Percentiles rank a stretch among this genome's conserved stretches.
Conservation (phyloP, 306 rosid genomes). For the Ormosia semicastrata region DNA sequence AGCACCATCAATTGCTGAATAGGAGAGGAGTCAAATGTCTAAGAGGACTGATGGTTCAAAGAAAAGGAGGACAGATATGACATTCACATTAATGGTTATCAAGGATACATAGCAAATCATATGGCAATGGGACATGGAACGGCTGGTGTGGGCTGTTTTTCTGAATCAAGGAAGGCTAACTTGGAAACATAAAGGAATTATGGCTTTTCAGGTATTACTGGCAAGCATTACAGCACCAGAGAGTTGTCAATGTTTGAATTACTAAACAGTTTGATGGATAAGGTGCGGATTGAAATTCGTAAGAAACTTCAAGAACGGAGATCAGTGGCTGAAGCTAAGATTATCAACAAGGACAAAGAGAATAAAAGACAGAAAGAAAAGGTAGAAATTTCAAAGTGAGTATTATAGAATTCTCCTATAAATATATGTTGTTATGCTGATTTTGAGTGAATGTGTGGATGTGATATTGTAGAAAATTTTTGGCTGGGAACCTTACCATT, state of each 20-base stretch:
- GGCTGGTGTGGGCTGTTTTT: constrained; percentile 42
- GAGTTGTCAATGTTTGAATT: constrained; percentile 65
- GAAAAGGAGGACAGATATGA: constrained; percentile 59
- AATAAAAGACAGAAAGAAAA: constrained; percentile 59
- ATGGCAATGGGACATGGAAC: constrained; percentile 56
- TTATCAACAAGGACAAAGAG: constrained; percentile 40
- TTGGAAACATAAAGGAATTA: constrained; percentile 48
- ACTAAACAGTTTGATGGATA: constrained; percentile 59
- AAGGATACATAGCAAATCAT: constrained; percentile 57
- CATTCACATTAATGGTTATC: constrained; percentile 44
- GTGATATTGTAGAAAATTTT: too few relatives aligned
- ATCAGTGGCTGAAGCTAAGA: constrained; percentile 44
- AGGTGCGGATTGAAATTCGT: constrained; percentile 55
- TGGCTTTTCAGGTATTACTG: constrained; percentile 42
- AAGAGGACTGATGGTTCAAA: constrained; percentile 49
- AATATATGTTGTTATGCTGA: too few relatives aligned
- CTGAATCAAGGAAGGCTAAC: constrained; percentile 52
- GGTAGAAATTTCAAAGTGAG: too few relatives aligned
- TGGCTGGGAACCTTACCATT: too few relatives aligned
- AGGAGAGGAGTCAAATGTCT: constrained; percentile 62
- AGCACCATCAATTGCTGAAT: constrained; percentile 52
- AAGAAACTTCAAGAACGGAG: constrained; percentile 67
- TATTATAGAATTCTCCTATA: too few relatives aligned
- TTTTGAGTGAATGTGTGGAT: too few relatives aligned
- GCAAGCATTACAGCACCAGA: constrained; percentile 48